Conservation (phyloP, 148 eudicot genomes). For the Bassia scoparia region DNA sequence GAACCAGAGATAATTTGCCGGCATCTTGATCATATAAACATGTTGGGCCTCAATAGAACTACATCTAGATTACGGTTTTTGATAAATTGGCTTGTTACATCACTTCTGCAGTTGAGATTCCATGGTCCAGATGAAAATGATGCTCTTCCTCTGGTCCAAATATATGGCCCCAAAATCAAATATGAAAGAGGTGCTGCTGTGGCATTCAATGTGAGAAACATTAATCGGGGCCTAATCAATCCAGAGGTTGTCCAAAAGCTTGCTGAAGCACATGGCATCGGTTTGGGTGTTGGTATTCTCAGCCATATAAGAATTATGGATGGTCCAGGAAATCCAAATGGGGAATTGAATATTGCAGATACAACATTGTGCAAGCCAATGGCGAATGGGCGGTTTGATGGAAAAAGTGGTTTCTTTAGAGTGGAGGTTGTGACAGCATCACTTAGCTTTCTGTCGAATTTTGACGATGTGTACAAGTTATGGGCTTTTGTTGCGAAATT, state of each 20-base stretch:
- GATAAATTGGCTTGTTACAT: slow-evolving; percentile 92
- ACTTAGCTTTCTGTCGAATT: slow-evolving; percentile 75
- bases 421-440: slow-evolving; percentile 94
- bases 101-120: slow-evolving; percentile 66
- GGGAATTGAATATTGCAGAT: slow-evolving; percentile 51
- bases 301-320: slow-evolving; percentile 65
- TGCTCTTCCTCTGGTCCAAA: slow-evolving; percentile 57
- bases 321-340: slow-evolving; percentile 44
- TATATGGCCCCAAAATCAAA: slow-evolving; percentile 92
- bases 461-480: slow-evolving; percentile 83
- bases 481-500: slow-evolving; percentile 93
- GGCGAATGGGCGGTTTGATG: slow-evolving; percentile 52
- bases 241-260: slow-evolving; percentile 80
- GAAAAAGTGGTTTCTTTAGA: slow-evolving; percentile 65
- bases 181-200: slow-evolving; percentile 96
- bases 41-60: slow-evolving; percentile 86
- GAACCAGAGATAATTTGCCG: slow-evolving; percentile 81
- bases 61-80: slow-evolving; percentile 73
- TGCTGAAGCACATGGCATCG: slow-evolving; percentile 72
- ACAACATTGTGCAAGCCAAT: slow-evolving; percentile 77
- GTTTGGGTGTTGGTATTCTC: slow-evolving; percentile 82
- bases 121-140: slow-evolving; percentile 43
- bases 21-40: slow-evolving; percentile 92
- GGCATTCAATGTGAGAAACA: slow-evolving; percentile 80
- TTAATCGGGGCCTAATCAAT: slow-evolving; percentile 54